Percentiles rank a stretch among this genome's conserved stretches.
These are phyloP conservation scores for Debaryomycetaceae sp. DNA, from an alignment of 1,139 yeast species.

Conservation along the genomic window DNA sequence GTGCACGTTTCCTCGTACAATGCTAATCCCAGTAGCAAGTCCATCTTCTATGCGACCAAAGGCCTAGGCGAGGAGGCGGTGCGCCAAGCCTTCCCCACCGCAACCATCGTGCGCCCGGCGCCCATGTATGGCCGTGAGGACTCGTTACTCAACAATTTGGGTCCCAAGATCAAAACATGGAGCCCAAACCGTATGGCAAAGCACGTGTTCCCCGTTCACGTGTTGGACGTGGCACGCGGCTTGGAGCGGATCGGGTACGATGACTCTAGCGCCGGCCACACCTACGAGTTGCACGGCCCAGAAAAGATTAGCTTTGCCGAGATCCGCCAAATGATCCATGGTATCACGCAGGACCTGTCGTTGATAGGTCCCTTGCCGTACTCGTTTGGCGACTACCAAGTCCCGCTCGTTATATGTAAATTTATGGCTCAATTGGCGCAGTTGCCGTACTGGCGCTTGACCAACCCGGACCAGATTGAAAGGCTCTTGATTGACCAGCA, in stretches of 20 bases:
- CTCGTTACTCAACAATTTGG: slow-evolving; percentile 54
- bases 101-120: slow-evolving; percentile 81
- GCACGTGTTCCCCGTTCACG: slow-evolving; percentile 65
- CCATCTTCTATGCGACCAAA: slow-evolving; percentile 69
- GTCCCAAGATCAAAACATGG: slow-evolving; percentile 46
- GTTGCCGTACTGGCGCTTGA: slow-evolving; percentile 55
- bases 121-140: slow-evolving; percentile 76
- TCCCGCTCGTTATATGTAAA: slow-evolving; percentile 32
- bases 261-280: slow-evolving; percentile 69
- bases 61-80: slow-evolving; percentile 71
- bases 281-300: slow-evolving; percentile 69
- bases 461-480: slow-evolving; percentile 67
- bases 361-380: slow-evolving; percentile 44
- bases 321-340: slow-evolving; percentile 60
- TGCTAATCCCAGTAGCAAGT: slow-evolving; percentile 59
- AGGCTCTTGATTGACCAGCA: slow-evolving; percentile 64
- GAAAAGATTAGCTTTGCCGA: slow-evolving; percentile 55
- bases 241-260: slow-evolving; percentile 73
- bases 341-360: slow-evolving; percentile 48
- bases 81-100: slow-evolving; percentile 55
- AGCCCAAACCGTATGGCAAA: slow-evolving; percentile 58
- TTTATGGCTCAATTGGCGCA: slow-evolving; percentile 38
- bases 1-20: slow-evolving; percentile 75
- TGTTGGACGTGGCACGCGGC: slow-evolving; percentile 67
- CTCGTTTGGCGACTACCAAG: slow-evolving; percentile 42